These are phyloP conservation scores for Tremella mesenterica DNA, from an alignment of 768 basidiomycete species.

Conservation along the genomic window DNA sequence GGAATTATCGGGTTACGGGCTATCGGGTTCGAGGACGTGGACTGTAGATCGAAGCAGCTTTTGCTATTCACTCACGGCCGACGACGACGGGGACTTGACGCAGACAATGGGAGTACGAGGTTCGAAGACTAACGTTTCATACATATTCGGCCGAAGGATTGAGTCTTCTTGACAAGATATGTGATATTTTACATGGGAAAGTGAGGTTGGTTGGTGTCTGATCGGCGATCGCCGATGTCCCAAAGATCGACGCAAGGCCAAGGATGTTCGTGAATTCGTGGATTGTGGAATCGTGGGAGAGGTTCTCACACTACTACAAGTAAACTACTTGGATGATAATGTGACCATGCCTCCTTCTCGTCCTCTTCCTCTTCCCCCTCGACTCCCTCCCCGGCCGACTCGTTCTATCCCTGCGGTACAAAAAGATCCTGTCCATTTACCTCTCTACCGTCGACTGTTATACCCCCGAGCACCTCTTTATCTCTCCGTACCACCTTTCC, in stretches of 20 bases:
- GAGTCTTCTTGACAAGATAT: neutral
- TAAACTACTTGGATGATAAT: neutral
- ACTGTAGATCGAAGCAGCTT: too few relatives aligned
- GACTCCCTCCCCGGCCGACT: neutral
- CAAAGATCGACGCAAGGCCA: neutral
- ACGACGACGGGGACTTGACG: too few relatives aligned
- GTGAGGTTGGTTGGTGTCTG: neutral
- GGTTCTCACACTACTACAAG: neutral
- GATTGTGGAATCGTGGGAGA: neutral
- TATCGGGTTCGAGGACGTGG: too few relatives aligned
- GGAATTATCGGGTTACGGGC: too few relatives aligned
- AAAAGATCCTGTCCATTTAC: slow-evolving; percentile 24
- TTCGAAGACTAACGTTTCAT: too few relatives aligned
- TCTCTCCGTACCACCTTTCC: slow-evolving; percentile 12
- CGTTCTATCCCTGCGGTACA: neutral
- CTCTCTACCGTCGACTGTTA: slow-evolving; percentile 27
- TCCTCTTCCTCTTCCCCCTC: slow-evolving; percentile 1
- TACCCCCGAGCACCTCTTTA: slow-evolving; percentile 21
- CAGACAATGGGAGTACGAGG: too few relatives aligned
- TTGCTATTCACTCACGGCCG: too few relatives aligned
- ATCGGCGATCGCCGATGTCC: neutral
- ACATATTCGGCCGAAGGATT: too few relatives aligned
- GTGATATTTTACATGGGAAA: neutral
- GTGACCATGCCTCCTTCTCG: slow-evolving; percentile 1
- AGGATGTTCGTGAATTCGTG: neutral